Evolutionary conservation across 2,329 filamentous ascomycete genomes (phyloP).

Genomic region (Remersonia thermophila): DNA sequence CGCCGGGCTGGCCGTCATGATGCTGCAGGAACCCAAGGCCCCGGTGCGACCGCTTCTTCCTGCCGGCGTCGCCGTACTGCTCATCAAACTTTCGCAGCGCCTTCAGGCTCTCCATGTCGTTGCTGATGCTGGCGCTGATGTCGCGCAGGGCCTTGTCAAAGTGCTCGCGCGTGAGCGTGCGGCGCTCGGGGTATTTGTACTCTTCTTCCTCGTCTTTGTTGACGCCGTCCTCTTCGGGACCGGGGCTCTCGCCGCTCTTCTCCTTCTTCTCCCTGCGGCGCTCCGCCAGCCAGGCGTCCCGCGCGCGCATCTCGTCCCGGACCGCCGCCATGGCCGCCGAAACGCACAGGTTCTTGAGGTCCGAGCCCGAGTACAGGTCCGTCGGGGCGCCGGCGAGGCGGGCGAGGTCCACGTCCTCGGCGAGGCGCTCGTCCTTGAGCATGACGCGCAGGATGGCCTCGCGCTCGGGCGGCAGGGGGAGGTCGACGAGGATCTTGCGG

Average conservation of each 20-base stretch:
- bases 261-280: no score
- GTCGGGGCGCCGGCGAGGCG: slow-evolving; percentile 53
- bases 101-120: slow-evolving; percentile 79
- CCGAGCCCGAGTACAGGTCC: slow-evolving; percentile 68
- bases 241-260: no score
- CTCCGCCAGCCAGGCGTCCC: slow-evolving; percentile 11
- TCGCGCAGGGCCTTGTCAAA: slow-evolving; percentile 79
- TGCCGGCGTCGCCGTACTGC: slow-evolving; percentile 74
- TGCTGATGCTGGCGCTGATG: slow-evolving; percentile 83
- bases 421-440: slow-evolving; percentile 54
- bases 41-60: slow-evolving; percentile 41
- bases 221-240: no score
- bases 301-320: slow-evolving; percentile 50
- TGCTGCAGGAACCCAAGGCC: slow-evolving; percentile 44
- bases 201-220: slow-evolving; percentile 14
- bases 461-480: slow-evolving; percentile 50
- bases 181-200: slow-evolving; percentile 54
- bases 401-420: slow-evolving; percentile 46
- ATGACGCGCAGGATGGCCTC: slow-evolving; percentile 57
- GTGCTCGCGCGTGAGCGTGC: slow-evolving; percentile 54
- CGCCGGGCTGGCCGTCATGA: no score
- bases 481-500: slow-evolving; percentile 58
- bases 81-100: slow-evolving; percentile 93
- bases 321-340: slow-evolving; percentile 69
- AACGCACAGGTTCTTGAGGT: slow-evolving; percentile 73